A percentile compares a stretch with the other conserved stretches of the same genome.
phyloP scores from a whole-genome alignment of 352 stramenopile genomes.

The Phytophthora pinifolia region DNA sequence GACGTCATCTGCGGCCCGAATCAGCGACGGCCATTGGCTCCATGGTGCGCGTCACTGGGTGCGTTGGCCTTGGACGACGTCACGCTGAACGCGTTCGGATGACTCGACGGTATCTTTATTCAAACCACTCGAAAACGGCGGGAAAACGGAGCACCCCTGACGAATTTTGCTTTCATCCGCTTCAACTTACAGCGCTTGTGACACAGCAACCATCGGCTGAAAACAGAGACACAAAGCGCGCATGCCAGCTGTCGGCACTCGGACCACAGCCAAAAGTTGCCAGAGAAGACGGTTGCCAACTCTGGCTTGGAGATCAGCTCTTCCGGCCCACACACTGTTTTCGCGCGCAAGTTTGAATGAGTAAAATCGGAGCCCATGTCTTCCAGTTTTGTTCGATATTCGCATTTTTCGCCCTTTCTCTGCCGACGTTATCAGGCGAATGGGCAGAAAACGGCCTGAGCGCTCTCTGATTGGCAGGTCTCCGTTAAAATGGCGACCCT shows the following conservation, averaged over 20 bases:
- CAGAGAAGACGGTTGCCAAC: too few relatives aligned
- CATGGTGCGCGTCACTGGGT: slow-evolving; percentile 11
- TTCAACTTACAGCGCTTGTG: too few relatives aligned
- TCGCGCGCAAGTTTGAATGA: not conserved
- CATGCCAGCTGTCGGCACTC: too few relatives aligned
- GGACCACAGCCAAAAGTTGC: too few relatives aligned
- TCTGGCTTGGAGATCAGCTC: too few relatives aligned
- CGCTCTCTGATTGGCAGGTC: slow-evolving; percentile 25
- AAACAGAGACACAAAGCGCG: too few relatives aligned
- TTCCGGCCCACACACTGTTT: too few relatives aligned
- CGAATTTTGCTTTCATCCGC: too few relatives aligned
- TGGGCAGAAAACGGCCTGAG: too few relatives aligned
- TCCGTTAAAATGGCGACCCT: slow-evolving; percentile 33
- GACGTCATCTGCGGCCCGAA: not conserved
- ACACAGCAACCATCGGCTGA: too few relatives aligned
- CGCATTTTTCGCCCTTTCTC: too few relatives aligned
- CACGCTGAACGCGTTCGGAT: not conserved
- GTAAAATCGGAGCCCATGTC: not conserved
- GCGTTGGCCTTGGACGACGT: slow-evolving; percentile 1
- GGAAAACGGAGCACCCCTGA: too few relatives aligned
- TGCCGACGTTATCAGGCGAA: slow-evolving; percentile 16
- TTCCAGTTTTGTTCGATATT: not conserved
- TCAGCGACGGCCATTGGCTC: slow-evolving; percentile 13
- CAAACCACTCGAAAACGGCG: slow-evolving; percentile 5
- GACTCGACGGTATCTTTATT: not conserved